A percentile compares a stretch with the other conserved stretches of the same genome.
These are phyloP conservation scores for Penicillium palitans DNA, from an alignment of 2,329 filamentous ascomycete genomes.

Conservation along the genomic window DNA sequence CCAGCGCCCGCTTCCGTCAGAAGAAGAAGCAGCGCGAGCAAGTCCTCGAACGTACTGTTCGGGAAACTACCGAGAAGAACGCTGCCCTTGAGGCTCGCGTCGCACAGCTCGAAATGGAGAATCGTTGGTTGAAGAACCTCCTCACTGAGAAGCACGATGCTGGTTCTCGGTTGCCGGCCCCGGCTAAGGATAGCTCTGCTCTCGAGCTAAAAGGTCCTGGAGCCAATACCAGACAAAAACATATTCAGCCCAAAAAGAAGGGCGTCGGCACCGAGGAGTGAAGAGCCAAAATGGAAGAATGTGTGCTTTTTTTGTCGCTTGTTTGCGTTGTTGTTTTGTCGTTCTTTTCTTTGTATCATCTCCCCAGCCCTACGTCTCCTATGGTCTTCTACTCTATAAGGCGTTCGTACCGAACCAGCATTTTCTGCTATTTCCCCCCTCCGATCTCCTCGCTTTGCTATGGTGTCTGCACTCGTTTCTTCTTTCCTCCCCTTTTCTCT, in stretches of 20 bases:
- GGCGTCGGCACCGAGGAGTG: slow-evolving; percentile 38
- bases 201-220: slow-evolving; percentile 24
- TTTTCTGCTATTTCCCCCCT: neutral
- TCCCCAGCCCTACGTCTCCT: neutral
- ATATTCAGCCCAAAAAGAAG: slow-evolving; percentile 44
- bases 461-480: slow-evolving; percentile 4
- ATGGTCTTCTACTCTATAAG: neutral
- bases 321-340: slow-evolving; percentile 7
- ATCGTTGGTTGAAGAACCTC: slow-evolving; percentile 77
- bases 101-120: slow-evolving; percentile 76
- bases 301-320: slow-evolving; percentile 8
- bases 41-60: slow-evolving; percentile 75
- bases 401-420: slow-evolving; percentile 2
- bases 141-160: slow-evolving; percentile 75
- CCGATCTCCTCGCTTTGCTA: slow-evolving; percentile 4
- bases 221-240: slow-evolving; percentile 34
- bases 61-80: slow-evolving; percentile 81
- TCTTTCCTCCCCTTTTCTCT: neutral
- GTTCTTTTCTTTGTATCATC: slow-evolving; percentile 12
- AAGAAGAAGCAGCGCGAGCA: slow-evolving; percentile 97
- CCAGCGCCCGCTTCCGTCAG: slow-evolving; percentile 82
- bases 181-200: slow-evolving; percentile 24
- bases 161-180: slow-evolving; percentile 26
- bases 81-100: slow-evolving; percentile 70
- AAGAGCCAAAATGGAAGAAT: slow-evolving; percentile 19